Base-by-base conservation (phyloP, 2,329 filamentous ascomycete genomes). In the Trichoderma simmonsii region DNA sequence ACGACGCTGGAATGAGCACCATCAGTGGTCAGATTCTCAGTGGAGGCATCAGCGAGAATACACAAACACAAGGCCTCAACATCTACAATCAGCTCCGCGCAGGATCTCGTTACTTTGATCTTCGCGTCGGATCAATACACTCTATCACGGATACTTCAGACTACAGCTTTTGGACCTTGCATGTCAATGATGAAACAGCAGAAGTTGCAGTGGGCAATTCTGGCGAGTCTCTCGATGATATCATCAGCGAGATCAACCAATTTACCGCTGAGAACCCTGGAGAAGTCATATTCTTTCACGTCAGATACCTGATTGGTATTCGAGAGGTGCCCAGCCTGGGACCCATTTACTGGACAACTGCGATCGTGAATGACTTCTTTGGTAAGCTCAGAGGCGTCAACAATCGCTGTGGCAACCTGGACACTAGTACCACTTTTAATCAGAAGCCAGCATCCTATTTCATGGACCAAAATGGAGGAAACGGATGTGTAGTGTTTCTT, bases 1-100 rank as follows among this genome's bases (percentile, higher is more conserved):
- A 87, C 72, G 84, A 86, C 71, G 79, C 84, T 0, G 85, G 84
- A n/a, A 86, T 87, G 84, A 82, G 80, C 28, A 78, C 73, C 1
- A 84, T 84, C 73, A 81, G 77, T 15, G 70, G 75, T 61, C 74
- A 77, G 15, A 83, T 84, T 5, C 43, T 54, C 1, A 77, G 80
- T 43, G 78, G 83, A 12, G 83, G 82, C 4, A 77, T 77, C 21
- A 76, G 77, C n/a, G 73, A 76, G 12, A 86, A 86, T 71, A 85
- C 82, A 0, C 81, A 84, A 71, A 84, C 83, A 0, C 85, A 87
- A 66, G 81, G 81, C 14, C 76, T 85, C 61, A 79, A 80, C 73
- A 81, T 86, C 67, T 82, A 83, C 73, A 77, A 83, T 59, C 85
- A 87, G 72, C 81, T 86, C 12, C 79, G 80, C 24, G 80, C 80